A percentile compares a stretch with the other conserved stretches of the same genome.
Evolutionary conservation across 2,329 filamentous ascomycete genomes (phyloP).

Genomic region (Pseudogymnoascus sp.): DNA sequence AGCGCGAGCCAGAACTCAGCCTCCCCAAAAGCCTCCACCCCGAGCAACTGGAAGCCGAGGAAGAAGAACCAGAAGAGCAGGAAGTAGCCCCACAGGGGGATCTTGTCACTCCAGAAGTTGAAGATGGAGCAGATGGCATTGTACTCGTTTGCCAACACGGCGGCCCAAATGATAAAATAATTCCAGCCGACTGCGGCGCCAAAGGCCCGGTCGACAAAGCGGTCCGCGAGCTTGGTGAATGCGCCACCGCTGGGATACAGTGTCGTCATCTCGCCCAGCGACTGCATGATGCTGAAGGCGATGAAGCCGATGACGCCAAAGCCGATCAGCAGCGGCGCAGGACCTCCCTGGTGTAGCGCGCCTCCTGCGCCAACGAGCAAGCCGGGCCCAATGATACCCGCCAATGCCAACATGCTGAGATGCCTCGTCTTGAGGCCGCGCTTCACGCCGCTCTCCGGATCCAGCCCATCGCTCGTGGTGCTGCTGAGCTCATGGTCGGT

Average conservation of each 20-base stretch:
- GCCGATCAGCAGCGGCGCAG: slow-evolving; percentile 63
- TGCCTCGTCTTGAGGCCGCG: slow-evolving; percentile 61
- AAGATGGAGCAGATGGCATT: slow-evolving; percentile 60
- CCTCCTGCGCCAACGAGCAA: slow-evolving; percentile 64
- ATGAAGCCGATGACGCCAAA: slow-evolving; percentile 65
- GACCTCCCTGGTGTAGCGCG: slow-evolving; percentile 59
- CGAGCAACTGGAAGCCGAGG: slow-evolving; percentile 58
- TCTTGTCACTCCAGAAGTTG: slow-evolving; percentile 53
- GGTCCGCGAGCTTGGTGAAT: slow-evolving; percentile 61
- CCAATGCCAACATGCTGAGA: slow-evolving; percentile 42
- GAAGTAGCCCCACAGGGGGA: slow-evolving; percentile 60
- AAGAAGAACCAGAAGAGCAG: slow-evolving; percentile 69
- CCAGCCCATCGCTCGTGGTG: slow-evolving; percentile 19
- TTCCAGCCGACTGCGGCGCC: slow-evolving; percentile 63
- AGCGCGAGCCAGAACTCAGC: slow-evolving; percentile 70
- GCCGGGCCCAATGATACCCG: slow-evolving; percentile 56
- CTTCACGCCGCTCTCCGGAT: slow-evolving; percentile 57
- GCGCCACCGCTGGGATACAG: slow-evolving; percentile 63
- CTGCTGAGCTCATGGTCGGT: not conserved
- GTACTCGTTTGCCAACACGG: slow-evolving; percentile 61
- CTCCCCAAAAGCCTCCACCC: slow-evolving; percentile 67
- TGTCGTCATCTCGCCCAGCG: slow-evolving; percentile 65
- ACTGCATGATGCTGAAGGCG: slow-evolving; percentile 50
- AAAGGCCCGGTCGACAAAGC: slow-evolving; percentile 64
- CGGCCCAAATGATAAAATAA: slow-evolving; percentile 60